Evolutionary conservation across 805 yeast genomes (phyloP).

Genomic region (Wickerhamiella alocasiicola): DNA sequence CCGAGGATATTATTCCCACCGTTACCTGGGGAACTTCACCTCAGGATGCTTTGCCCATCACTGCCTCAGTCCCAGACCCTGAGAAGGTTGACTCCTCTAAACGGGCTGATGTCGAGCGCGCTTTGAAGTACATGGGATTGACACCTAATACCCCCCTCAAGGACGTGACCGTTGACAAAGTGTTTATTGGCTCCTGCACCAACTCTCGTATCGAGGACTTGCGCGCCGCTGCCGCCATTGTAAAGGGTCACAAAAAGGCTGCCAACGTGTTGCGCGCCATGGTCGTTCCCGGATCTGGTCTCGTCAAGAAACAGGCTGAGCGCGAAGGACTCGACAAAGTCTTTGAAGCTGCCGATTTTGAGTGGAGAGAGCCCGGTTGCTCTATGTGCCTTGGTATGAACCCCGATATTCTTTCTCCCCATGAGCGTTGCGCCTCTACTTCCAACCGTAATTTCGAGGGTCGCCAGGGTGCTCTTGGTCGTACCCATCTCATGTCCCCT

Average conservation of each 20-base stretch:
- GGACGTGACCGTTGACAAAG: conserved; percentile 76
- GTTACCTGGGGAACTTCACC: conserved; percentile 99
- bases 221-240: conserved; percentile 89
- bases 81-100: conserved; percentile 50
- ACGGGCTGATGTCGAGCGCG: conserved; percentile 78
- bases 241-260: conserved; percentile 80
- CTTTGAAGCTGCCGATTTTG: conserved; percentile 85
- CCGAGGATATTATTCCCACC: conserved; percentile 82
- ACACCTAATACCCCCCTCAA: conserved; percentile 65
- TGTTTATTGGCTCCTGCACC: conserved; percentile 96
- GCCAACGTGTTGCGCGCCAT: conserved; percentile 65
- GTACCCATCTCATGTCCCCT: conserved; percentile 97
- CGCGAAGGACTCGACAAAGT: conserved; percentile 86
- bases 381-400: conserved; percentile 99
- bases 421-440: conserved; percentile 97
- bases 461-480: conserved; percentile 91
- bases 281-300: conserved; percentile 96
- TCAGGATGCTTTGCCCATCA: conserved; percentile 93
- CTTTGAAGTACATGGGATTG: conserved; percentile 86
- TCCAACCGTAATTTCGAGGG: conserved; percentile 98
- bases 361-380: conserved; percentile 99
- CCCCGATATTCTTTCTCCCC: conserved; percentile 89
- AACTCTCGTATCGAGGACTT: conserved; percentile 95
- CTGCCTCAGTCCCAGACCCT: conserved; percentile 87
- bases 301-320: conserved; percentile 89